Percentiles rank a stretch among this genome's conserved stretches.
phyloP scores from a whole-genome alignment of 352 stramenopile genomes.

The Phytophthora cactorum region DNA sequence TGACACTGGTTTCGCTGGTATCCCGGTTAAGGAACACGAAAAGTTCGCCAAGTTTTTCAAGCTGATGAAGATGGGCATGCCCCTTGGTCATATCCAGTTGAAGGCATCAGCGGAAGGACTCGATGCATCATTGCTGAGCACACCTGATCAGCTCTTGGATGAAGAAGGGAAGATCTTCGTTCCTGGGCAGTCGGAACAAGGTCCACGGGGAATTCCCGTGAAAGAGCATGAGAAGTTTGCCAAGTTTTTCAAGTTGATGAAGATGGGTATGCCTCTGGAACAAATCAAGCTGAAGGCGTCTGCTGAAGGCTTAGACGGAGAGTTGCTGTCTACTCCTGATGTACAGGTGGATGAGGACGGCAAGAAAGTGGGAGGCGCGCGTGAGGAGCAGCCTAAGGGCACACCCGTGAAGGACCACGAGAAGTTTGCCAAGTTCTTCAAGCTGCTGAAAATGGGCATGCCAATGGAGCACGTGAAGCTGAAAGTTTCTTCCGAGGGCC shows the following conservation, averaged over 20 bases:
- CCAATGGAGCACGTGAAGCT: conserved; percentile 89
- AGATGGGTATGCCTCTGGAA: conserved; percentile 84
- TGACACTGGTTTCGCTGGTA: conserved; percentile 40
- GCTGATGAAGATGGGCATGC: conserved; percentile 91
- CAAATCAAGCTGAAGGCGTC: conserved; percentile 81
- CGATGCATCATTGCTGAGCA: conserved; percentile 57
- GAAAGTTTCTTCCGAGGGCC: conserved; percentile 69
- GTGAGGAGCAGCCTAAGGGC: conserved; percentile 32
- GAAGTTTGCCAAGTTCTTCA: conserved; percentile 95
- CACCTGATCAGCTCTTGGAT: conserved; percentile 60
- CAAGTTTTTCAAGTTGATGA: conserved; percentile 85
- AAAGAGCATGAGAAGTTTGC: conserved; percentile 72
- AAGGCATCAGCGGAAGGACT: conserved; percentile 77
- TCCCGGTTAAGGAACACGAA: conserved; percentile 85
- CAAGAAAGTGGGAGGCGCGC: conserved; percentile 34
- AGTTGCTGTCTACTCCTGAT: conserved; percentile 63
- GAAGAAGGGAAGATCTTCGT: conserved; percentile 56
- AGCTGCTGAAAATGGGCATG: conserved; percentile 91
- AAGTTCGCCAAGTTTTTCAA: conserved; percentile 96
- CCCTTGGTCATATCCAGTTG: conserved; percentile 89
- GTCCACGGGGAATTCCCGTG: conserved; percentile 48
- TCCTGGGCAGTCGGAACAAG: conserved; percentile 18
- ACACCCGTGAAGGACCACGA: conserved; percentile 86
- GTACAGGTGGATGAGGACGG: conserved; percentile 58
- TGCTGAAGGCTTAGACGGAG: conserved; percentile 60